A percentile compares a stretch with the other conserved stretches of the same genome.
Conservation (phyloP, 2,329 filamentous ascomycete genomes). For the Botryotinia narcissicola region DNA sequence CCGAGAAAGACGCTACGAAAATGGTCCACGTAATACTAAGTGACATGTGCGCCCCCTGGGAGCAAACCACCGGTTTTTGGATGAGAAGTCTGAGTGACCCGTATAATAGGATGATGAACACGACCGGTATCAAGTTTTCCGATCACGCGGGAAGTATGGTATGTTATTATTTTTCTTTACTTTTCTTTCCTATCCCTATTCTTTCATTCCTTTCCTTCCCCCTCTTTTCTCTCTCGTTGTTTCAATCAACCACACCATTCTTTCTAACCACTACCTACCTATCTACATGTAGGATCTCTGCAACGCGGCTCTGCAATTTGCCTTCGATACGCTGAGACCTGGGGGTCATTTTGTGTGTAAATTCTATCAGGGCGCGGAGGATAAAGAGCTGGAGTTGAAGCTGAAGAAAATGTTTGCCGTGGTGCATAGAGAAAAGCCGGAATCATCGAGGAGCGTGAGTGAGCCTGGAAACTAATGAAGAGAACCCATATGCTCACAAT, state of each 20-base stretch:
- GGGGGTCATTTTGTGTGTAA: constrained; percentile 96
- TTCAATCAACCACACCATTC: too few species aligned
- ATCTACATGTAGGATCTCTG: constrained; percentile 73
- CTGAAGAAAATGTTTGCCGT: constrained; percentile 74
- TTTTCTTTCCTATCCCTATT: too few species aligned
- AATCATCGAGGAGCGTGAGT: constrained; percentile 80
- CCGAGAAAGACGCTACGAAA: constrained; percentile 45
- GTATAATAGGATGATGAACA: constrained; percentile 99
- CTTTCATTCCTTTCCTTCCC: too few species aligned
- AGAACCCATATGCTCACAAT: constrained; percentile 8
- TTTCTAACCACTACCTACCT: neutral
- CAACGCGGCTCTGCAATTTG: constrained; percentile 77
- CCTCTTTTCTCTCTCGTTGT: too few species aligned
- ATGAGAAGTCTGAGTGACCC: constrained; percentile 93
- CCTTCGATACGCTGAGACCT: constrained; percentile 74
- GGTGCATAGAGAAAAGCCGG: constrained; percentile 86
- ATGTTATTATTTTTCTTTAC: constrained; percentile 39
- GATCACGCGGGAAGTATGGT: constrained; percentile 97
- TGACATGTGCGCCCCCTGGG: constrained; percentile 99
- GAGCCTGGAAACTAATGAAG: neutral
- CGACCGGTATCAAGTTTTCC: constrained; percentile 78
- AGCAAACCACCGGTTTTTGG: constrained; percentile 73
- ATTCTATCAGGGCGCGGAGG: constrained; percentile 90
- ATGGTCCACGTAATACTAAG: constrained; percentile 90
- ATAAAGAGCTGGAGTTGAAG: constrained; percentile 72